Evolutionary conservation across 2,329 filamentous ascomycete genomes (phyloP), one percentile per base, ranked within the genome.

Genomic region (Xylaria sp.): DNA sequence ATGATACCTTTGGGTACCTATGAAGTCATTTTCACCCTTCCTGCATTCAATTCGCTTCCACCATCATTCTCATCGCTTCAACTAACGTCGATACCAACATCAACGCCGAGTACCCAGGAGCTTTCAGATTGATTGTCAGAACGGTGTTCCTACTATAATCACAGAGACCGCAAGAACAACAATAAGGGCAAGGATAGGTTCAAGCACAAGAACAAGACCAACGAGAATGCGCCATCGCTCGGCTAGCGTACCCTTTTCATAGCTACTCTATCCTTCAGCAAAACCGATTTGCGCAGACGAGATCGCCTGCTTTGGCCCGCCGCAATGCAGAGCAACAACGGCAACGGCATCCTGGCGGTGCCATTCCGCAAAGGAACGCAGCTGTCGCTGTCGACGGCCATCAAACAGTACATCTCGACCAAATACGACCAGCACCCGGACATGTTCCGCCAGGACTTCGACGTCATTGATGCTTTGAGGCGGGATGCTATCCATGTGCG

Each of bases 391-490:
- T 92, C 93, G 64, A 86, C 89, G 70, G 92, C 94, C 59, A 94
- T 99, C 79, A 94, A 93, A 73, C 91, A 96, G 79, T 98, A 99
- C 84, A 98, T 99, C 78, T 97, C 94, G 70, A 91, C 90, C 81
- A 98, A 98, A 86, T 98, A 98, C 91, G 95, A 98, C 81, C 96
- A 99, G 80, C 95, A 97, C 79, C 95, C 96, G 41, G 94, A 98
- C 81, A 97, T 97, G 91, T 99, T 99, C 82, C 89, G 90, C 71
- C 88, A 93, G 72, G 96, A 99, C 83, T 89, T 90, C 67, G 90
- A 94, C 78, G 88, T 92, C 73, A 94, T 99, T 76, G 94, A 98
- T 78, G 85, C 89, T 58, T 84, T 98, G 67, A 91, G 96, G 5
- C 88, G 88, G 71, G 93, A 97, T 79, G 96, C 96, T n/a, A 86